These are phyloP conservation scores for Tylopilus sp. DNA, from an alignment of 768 basidiomycete genomes.

Conservation along the genomic window DNA sequence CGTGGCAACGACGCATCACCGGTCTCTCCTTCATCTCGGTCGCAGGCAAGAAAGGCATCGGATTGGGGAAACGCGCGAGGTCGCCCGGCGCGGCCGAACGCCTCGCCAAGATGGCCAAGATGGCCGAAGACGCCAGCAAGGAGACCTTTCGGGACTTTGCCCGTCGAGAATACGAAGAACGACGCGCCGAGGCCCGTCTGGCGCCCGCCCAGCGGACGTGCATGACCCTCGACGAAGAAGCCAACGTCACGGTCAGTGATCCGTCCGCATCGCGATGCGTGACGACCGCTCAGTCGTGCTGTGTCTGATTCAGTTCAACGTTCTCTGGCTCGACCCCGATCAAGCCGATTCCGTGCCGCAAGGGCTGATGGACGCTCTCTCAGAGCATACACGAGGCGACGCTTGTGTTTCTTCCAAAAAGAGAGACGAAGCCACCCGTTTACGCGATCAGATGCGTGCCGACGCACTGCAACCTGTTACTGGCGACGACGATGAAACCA, in stretches of 20 bases:
- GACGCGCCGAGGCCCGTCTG: slow-evolving; percentile 68
- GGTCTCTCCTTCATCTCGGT: slow-evolving; percentile 6
- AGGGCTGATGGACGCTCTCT: slow-evolving; percentile 58
- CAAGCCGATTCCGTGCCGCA: slow-evolving; percentile 63
- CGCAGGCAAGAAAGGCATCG: slow-evolving; percentile 77
- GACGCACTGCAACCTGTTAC: slow-evolving; percentile 60
- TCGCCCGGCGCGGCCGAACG: slow-evolving; percentile 65
- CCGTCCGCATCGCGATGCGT: background rate
- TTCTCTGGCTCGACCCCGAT: slow-evolving; percentile 72
- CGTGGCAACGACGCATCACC: slow-evolving; percentile 22
- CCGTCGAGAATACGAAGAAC: slow-evolving; percentile 70
- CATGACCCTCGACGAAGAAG: slow-evolving; percentile 67
- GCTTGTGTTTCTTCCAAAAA: slow-evolving; percentile 8
- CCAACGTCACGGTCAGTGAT: slow-evolving; percentile 48
- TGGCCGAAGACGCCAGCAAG: slow-evolving; percentile 50
- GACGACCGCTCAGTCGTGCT: slow-evolving; percentile 7
- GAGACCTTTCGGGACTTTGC: slow-evolving; percentile 67
- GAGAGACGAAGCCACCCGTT: slow-evolving; percentile 38
- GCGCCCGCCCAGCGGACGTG: slow-evolving; percentile 74
- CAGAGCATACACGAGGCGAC: slow-evolving; percentile 33
- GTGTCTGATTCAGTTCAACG: slow-evolving; percentile 61
- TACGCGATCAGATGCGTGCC: slow-evolving; percentile 70
- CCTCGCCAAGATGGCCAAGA: slow-evolving; percentile 68
- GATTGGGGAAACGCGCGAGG: slow-evolving; percentile 60
- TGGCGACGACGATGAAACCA: slow-evolving; percentile 35